Evolutionary conservation across 768 basidiomycete genomes (phyloP), one percentile per base, ranked within the genome.

Genomic region (Boletus rufocinnamomeus): DNA sequence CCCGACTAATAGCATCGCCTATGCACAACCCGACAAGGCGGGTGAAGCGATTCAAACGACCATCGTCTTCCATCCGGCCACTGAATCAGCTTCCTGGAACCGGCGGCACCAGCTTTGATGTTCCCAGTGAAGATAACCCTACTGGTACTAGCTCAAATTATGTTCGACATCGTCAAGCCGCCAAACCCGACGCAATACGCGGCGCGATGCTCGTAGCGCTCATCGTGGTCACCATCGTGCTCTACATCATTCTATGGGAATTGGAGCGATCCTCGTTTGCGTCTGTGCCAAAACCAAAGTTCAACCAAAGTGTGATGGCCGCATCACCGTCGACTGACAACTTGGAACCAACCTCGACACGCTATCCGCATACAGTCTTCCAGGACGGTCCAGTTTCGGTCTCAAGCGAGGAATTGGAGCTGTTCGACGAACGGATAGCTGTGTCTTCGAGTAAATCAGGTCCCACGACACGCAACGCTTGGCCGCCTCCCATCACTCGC

Each of bases 401-500:
- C 8, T 25, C 25, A 2, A 7, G 3, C 8, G 30, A 37, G 7
- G 34, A 7, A 32, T 16, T 9, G 13, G 45, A 37, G 17, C 8
- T 27, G 1, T 19, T 34, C 13, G 51, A n/a, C 11, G 32, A 34
- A 16, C 43, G 4, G 16, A 27, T 32, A 11, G 37, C 19, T 34
- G 30, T 11, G 23, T 13, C 56, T 43, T 43, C 27, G 14, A 53
- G n/a, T 3, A 47, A 41, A 17, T 35, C 40, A 5, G 43, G 46
- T 38, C 49, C 34, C 45, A 44, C 40, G 25, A 47, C n/a, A 34
- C 23, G 34, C 16, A 44, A 30, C n/a, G 37, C 48, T 38, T 72
- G 75, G 70, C 75, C 76, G 2, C 76, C 75, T 14, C 58, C 67
- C 4, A 69, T 77, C 35, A 77, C 74, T 30, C 69, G 63, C 9